phyloP scores from a whole-genome alignment of 2,329 filamentous ascomycete species.

The Colletotrichum sp. region DNA sequence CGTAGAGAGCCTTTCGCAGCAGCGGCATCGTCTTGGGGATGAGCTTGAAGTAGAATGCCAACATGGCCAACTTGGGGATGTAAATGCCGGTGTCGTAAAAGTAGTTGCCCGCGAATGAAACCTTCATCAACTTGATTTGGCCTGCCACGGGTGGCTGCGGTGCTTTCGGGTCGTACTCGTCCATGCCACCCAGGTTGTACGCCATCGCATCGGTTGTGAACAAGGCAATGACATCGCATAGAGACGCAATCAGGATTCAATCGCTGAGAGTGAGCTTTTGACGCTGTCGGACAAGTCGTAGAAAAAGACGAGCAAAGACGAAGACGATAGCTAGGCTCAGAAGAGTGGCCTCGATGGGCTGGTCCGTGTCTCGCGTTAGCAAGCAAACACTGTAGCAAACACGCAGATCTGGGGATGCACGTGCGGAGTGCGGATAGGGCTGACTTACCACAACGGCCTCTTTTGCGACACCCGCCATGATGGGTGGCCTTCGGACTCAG shows the following conservation, averaged over 20 bases:
- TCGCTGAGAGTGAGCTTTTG: conserved; percentile 31
- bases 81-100: conserved; percentile 35
- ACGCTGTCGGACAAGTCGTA: conserved; percentile 28
- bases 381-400: neutral
- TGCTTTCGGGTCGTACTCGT: conserved; percentile 23
- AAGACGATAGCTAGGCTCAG: conserved; percentile 25
- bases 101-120: conserved; percentile 33
- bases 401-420: neutral
- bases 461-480: conserved; percentile 17
- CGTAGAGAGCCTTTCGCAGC: conserved; percentile 27
- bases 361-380: neutral
- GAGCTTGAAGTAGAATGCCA: conserved; percentile 32
- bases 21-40: conserved; percentile 28
- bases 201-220: conserved; percentile 29
- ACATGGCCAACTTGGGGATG: conserved; percentile 30
- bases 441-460: conserved; percentile 19
- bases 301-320: conserved; percentile 24
- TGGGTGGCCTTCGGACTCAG: neutral
- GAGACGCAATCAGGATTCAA: conserved; percentile 30
- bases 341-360: conserved; percentile 33
- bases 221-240: conserved; percentile 28
- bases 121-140: conserved; percentile 27
- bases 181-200: conserved; percentile 31
- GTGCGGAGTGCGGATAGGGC: neutral
- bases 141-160: conserved; percentile 7